Percentiles rank a stretch among this genome's conserved stretches.
Conservation (phyloP, 495 filamentous ascomycete genomes). For the Hyaloscypha bicolor region DNA sequence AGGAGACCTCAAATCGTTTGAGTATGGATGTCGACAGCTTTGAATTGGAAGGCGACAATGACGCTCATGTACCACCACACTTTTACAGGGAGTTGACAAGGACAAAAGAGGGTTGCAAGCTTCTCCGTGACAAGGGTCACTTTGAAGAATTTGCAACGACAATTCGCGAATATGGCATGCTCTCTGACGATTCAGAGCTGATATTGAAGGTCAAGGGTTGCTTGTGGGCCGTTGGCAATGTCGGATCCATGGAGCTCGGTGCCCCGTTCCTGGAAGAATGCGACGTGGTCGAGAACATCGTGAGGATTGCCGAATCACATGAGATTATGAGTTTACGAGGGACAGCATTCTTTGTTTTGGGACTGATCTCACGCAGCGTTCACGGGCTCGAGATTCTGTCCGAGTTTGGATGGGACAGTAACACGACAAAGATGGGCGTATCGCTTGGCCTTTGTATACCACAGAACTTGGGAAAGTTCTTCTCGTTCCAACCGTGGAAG, state of each 20-base stretch:
- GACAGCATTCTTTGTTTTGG: constrained; percentile 94
- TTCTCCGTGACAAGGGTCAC: constrained; percentile 90
- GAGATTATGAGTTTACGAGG: constrained; percentile 90
- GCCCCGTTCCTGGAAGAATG: constrained; percentile 88
- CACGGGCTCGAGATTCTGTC: constrained; percentile 89
- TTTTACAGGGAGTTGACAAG: constrained; percentile 96
- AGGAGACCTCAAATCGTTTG: constrained; percentile 49
- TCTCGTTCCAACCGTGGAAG: constrained; percentile 57
- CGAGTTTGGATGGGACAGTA: constrained; percentile 89
- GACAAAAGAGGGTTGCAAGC: constrained; percentile 86
- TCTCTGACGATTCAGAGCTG: constrained; percentile 82
- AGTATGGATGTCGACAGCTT: constrained; percentile 56
- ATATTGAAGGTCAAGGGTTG: constrained; percentile 96
- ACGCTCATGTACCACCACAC: constrained; percentile 79
- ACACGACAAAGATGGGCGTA: constrained; percentile 78
- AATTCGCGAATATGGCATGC: constrained; percentile 80
- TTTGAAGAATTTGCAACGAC: constrained; percentile 90
- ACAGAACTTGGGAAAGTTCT: constrained; percentile 71
- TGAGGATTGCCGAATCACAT: constrained; percentile 82
- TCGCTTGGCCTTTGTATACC: constrained; percentile 88
- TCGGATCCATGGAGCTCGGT: constrained; percentile 96
- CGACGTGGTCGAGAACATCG: constrained; percentile 82
- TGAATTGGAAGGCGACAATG: constrained; percentile 50
- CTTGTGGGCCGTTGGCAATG: constrained; percentile 96
- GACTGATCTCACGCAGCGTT: constrained; percentile 86